Conservation (phyloP, 257 asterid genomes). For the Coffea eugenioides region DNA sequence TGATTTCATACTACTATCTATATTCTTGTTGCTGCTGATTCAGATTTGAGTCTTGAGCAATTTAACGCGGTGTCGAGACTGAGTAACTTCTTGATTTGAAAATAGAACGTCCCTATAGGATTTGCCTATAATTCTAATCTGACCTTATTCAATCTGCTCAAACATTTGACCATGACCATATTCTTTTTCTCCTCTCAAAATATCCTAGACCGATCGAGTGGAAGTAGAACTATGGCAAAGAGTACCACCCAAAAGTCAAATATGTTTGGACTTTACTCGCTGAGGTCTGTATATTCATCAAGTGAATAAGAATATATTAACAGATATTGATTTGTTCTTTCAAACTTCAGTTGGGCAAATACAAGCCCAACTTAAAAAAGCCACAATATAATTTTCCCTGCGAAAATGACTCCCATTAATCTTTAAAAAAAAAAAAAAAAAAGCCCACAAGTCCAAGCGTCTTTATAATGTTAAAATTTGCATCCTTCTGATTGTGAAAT, state of each 20-base stretch:
- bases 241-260: not conserved
- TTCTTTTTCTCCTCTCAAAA: not conserved
- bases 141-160: not conserved
- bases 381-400: too few species aligned
- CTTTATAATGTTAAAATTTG: not conserved
- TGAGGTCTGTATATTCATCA: not conserved
- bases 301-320: too few species aligned
- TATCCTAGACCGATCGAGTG: not conserved
- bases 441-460: not conserved
- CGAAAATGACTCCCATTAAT: not conserved
- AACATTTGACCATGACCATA: not conserved
- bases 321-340: too few species aligned
- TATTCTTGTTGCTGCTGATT: not conserved
- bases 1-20: not conserved
- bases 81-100: not conserved
- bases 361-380: too few species aligned
- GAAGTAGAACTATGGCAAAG: not conserved
- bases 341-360: not conserved
- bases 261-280: not conserved
- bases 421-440: too few species aligned
- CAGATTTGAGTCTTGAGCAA: not conserved
- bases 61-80: not conserved
- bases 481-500: not conserved
- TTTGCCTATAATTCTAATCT: not conserved
- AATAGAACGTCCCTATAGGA: not conserved